Base-by-base conservation (phyloP, 768 basidiomycete species). In the Lactarius sp. region DNA sequence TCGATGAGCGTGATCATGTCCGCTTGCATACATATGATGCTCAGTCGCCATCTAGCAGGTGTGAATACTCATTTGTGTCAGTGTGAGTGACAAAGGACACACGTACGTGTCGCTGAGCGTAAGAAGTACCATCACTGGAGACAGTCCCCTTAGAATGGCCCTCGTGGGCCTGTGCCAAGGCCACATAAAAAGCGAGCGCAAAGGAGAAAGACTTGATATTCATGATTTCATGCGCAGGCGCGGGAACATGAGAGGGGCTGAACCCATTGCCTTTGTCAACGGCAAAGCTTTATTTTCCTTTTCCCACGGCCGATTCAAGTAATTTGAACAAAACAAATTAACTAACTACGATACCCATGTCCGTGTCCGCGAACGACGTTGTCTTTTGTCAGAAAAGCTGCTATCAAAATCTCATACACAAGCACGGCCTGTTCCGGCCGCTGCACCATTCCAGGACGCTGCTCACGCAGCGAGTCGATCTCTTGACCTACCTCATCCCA, bases 81-180 rank as follows among this genome's bases (percentile, higher is more conserved):
- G 52, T 46, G 16, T 37, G 39, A 46, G 14, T 16, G 44, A 13
- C 18, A 41, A 60, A 27, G 14, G 27, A 36, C 18, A 56, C 34
- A 84, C 92, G 70, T 85, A 96, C 94, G 79, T 98, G 95, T 80
- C 89, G 80, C 73, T 88, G 80, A 55, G 93, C 93, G 77, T 98
- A 98, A 65, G 90, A 31, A 16, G 52, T 42, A 13, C 51, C 56
- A 37, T 61, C 56, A 2, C 22, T 52, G 13, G 61, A 67, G 39
- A 42, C 12, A 6, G 33, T 36, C 36, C 52, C 59, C 31, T 67
- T n/a, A 20, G 62, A 16, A 47, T 68, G 68, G 20, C 13, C 85
- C 1, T 84, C 87, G 71, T 95, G 92, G 0, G 79, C 83, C 20
- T 68, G 58, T 34, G 74, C 79, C 16, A 52, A 59, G 18, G 53